Evolutionary conservation across 1,284 basidiomycete species (phyloP).

Genomic region (Rhodofomes roseus): DNA sequence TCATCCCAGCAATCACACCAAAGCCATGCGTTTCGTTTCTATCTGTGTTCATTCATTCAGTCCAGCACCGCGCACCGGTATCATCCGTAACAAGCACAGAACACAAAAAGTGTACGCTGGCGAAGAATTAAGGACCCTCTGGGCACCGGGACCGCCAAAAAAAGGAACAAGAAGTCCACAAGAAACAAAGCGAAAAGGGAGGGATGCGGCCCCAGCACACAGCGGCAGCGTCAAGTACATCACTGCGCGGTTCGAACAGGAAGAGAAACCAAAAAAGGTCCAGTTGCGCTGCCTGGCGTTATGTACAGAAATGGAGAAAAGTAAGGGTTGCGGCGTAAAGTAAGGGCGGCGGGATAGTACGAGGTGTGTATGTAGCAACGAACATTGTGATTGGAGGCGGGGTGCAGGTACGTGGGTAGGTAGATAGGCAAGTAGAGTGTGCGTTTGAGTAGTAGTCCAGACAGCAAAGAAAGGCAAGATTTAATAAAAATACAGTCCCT

Average conservation of each 20-base stretch:
- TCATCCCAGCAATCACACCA: neutral
- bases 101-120: neutral
- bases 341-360: neutral
- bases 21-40: neutral
- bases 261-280: neutral
- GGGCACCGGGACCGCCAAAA: neutral
- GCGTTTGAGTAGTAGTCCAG: neutral
- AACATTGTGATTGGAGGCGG: neutral
- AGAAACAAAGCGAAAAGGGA: neutral
- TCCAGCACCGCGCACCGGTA: slow-evolving; percentile 1
- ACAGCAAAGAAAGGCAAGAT: neutral
- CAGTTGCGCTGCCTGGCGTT: neutral
- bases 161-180: too few species aligned
- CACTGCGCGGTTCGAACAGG: neutral
- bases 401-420: neutral
- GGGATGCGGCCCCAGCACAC: neutral
- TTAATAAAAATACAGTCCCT: neutral
- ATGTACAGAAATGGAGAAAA: neutral
- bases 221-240: neutral
- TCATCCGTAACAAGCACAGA: neutral
- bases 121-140: neutral
- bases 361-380: neutral
- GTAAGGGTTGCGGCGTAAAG: neutral
- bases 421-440: neutral
- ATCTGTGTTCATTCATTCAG: neutral